Conservation (phyloP, 2,329 filamentous ascomycete species). For the Alternaria longipes region DNA sequence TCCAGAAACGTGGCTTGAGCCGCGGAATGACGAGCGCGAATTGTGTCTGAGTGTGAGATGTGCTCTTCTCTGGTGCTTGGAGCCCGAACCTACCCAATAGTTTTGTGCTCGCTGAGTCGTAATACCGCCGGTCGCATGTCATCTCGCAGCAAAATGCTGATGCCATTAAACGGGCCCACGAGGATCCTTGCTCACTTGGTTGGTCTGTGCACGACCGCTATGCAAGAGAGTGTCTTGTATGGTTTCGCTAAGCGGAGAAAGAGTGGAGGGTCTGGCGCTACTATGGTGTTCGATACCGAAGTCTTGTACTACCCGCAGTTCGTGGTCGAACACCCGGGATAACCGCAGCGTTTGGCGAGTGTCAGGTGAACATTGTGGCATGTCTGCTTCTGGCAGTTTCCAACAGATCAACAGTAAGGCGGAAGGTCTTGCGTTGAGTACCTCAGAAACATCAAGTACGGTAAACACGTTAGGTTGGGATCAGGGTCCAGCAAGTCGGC, state of each 20-base stretch:
- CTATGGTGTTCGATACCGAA: constrained; percentile 32
- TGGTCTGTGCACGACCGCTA: constrained; percentile 28
- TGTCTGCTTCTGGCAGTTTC: not conserved
- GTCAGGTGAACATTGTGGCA: constrained; percentile 20
- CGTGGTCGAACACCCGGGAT: constrained; percentile 25
- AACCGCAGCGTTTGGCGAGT: constrained; percentile 25
- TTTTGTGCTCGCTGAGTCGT: not conserved
- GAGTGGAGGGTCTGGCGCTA: constrained; percentile 30
- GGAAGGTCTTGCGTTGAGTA: too few species aligned
- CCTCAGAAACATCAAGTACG: not conserved
- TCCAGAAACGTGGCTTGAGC: constrained; percentile 25
- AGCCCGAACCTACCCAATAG: constrained; percentile 10
- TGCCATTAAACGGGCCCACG: constrained; percentile 26
- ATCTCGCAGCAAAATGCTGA: constrained; percentile 29
- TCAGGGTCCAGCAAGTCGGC: constrained; percentile 26
- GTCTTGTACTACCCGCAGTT: constrained; percentile 27
- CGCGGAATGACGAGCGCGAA: not conserved
- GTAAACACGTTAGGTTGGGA: constrained; percentile 21
- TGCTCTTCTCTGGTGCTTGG: not conserved
- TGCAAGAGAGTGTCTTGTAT: constrained; percentile 23
- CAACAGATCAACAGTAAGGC: not conserved
- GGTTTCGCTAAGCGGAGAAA: constrained; percentile 34
- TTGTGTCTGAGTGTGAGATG: not conserved
- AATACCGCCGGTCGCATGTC: constrained; percentile 22
- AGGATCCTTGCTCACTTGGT: constrained; percentile 19